Evolutionary conservation across 2,329 filamentous ascomycete genomes (phyloP).

Genomic region (Sporothrix globosa): DNA sequence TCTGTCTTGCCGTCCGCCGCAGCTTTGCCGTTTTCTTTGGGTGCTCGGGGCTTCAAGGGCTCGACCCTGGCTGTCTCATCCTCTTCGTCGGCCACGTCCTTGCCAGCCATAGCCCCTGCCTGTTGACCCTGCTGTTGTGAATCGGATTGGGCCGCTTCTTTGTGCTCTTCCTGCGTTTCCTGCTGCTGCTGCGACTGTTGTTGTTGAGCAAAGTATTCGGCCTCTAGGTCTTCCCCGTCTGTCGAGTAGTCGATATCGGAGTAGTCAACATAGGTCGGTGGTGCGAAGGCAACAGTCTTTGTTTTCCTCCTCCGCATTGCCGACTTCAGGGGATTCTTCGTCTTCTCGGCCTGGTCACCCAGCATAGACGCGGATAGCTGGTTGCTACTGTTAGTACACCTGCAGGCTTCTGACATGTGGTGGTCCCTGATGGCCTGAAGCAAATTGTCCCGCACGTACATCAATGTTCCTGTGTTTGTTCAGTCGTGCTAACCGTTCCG

Average conservation of each 20-base stretch:
- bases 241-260: constrained; percentile 84
- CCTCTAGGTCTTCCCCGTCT: constrained; percentile 66
- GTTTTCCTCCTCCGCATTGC: constrained; percentile 79
- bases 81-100: constrained; percentile 43
- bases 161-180: constrained; percentile 42
- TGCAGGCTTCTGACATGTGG: too few species aligned
- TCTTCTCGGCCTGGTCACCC: constrained; percentile 70
- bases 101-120: constrained; percentile 27
- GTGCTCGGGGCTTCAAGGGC: constrained; percentile 55
- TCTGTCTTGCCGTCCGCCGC: constrained; percentile 41
- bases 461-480: constrained; percentile 99
- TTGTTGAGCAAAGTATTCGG: constrained; percentile 42
- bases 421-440: too few species aligned
- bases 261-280: constrained; percentile 85
- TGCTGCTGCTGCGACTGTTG: constrained; percentile 40
- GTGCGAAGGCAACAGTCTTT: constrained; percentile 84
- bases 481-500: constrained; percentile 85
- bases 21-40: constrained; percentile 46
- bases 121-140: constrained; percentile 37
- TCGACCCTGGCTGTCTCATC: constrained; percentile 61
- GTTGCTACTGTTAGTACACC: constrained; percentile 28
- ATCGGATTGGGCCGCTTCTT: constrained; percentile 43
- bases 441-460: constrained; percentile 56
- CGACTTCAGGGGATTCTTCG: constrained; percentile 80
- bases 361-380: constrained; percentile 67